These are phyloP conservation scores for Quercus glauca DNA, from an alignment of 306 rosid genomes.

Conservation along the genomic window DNA sequence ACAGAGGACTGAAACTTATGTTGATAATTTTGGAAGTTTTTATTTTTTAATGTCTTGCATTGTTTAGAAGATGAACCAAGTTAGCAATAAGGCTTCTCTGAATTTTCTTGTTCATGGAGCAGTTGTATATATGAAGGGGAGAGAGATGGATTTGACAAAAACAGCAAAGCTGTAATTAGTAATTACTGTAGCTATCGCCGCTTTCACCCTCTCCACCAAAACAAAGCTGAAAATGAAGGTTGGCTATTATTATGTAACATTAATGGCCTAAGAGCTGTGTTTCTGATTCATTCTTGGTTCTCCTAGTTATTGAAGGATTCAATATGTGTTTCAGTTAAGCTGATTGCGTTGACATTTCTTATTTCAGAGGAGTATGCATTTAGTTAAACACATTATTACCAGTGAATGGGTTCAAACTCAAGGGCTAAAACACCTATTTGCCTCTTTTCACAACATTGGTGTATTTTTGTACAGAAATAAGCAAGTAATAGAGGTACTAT, in stretches of 20 bases:
- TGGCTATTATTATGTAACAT: conserved; percentile 12
- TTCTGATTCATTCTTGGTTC: conserved; percentile 1
- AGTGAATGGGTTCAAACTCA: conserved; percentile 59
- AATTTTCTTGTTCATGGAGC: background rate
- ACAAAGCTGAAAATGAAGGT: conserved; percentile 63
- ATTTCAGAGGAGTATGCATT: conserved; percentile 48
- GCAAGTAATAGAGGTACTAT: conserved; percentile 57
- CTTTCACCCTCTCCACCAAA: conserved; percentile 63
- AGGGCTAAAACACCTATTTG: conserved; percentile 52
- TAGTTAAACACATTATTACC: conserved; percentile 52
- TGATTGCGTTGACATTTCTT: conserved; percentile 21
- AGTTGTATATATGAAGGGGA: conserved; percentile 19
- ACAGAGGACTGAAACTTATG: conserved; percentile 7
- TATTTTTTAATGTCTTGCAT: background rate
- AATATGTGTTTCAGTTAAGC: background rate
- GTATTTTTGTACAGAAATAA: conserved; percentile 54
- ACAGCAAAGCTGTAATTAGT: conserved; percentile 40
- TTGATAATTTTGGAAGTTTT: background rate
- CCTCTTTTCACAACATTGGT: conserved; percentile 57
- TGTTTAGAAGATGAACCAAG: background rate
- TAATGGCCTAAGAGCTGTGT: background rate
- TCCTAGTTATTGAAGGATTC: conserved; percentile 5
- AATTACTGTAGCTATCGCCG: conserved; percentile 47
- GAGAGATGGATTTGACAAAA: conserved; percentile 42
- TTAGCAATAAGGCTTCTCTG: conserved; percentile 7